phyloP scores from a whole-genome alignment of 495 filamentous ascomycete genomes.

The Aspergillus bridgeri region DNA sequence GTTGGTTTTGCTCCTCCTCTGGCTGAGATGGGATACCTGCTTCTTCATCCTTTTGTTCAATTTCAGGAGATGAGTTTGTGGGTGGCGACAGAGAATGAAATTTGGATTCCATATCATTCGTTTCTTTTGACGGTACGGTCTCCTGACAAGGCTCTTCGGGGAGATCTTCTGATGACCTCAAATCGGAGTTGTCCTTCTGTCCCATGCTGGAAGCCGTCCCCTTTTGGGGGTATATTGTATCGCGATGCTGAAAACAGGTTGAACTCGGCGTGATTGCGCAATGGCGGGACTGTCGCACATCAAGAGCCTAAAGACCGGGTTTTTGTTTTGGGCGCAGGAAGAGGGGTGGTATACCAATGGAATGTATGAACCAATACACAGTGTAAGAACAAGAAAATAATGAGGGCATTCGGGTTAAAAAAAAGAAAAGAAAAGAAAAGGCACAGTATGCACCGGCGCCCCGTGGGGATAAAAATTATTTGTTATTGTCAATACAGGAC shows the following conservation, averaged over 20 bases:
- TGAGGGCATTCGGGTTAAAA: not conserved
- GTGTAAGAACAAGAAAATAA: not conserved
- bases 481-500: slow-evolving; percentile 6
- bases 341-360: not conserved
- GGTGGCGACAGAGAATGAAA: slow-evolving; percentile 10
- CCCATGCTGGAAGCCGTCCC: not conserved
- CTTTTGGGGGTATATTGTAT: not conserved
- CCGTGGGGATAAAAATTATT: not conserved
- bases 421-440: too few relatives aligned
- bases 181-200: not conserved
- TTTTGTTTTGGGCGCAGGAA: not conserved
- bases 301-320: not conserved
- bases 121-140: not conserved
- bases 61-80: slow-evolving; percentile 1
- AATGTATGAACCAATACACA: not conserved
- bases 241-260: not conserved
- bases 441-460: too few relatives aligned
- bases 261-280: not conserved
- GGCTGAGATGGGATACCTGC: slow-evolving; percentile 8
- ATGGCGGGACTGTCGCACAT: not conserved
- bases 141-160: not conserved
- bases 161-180: not conserved
- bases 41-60: slow-evolving; percentile 23
- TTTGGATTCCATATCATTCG: not conserved
- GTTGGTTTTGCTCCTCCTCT: slow-evolving; percentile 22